These are phyloP conservation scores for Emydomyces testavorans DNA, from an alignment of 2,329 filamentous ascomycete genomes.

Conservation along the genomic window DNA sequence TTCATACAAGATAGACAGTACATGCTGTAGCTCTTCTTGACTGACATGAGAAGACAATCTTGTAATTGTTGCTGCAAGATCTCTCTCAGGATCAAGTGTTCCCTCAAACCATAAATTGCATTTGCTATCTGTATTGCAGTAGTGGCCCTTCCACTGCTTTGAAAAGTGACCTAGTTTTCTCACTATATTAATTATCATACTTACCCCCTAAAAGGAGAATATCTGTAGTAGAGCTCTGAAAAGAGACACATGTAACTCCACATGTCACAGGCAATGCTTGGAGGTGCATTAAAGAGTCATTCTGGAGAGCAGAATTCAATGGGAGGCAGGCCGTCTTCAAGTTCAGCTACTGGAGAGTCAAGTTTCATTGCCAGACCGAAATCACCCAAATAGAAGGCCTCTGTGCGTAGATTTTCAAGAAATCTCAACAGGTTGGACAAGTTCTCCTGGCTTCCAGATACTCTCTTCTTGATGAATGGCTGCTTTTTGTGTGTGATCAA, in stretches of 20 bases:
- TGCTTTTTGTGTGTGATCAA: no score
- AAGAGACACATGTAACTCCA: constrained; percentile 27
- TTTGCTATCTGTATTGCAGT: constrained; percentile 9
- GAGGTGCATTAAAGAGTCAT: constrained; percentile 20
- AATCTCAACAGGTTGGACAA: no score
- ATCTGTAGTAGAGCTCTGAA: constrained; percentile 19
- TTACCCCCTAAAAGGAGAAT: constrained; percentile 17
- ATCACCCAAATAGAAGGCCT: no score
- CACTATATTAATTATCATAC: constrained; percentile 18
- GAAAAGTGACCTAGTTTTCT: constrained; percentile 21
- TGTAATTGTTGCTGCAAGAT: background rate
- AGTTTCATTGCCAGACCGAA: constrained; percentile 23
- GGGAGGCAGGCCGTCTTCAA: constrained; percentile 16
- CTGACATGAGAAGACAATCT: background rate
- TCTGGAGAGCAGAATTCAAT: constrained; percentile 21
- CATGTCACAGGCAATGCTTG: constrained; percentile 24
- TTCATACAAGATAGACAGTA: constrained; percentile 18
- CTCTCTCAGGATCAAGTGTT: background rate
- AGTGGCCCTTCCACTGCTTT: constrained; percentile 20
- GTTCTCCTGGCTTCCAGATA: no score
- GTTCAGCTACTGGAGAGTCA: constrained; percentile 12
- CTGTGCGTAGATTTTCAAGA: no score
- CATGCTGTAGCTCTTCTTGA: constrained; percentile 9
- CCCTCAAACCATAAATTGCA: constrained; percentile 24
- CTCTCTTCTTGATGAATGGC: no score